A percentile compares a stretch with the other conserved stretches of the same genome.
Conservation (phyloP, 306 rosid species). For the Lathyrus aphaca region DNA sequence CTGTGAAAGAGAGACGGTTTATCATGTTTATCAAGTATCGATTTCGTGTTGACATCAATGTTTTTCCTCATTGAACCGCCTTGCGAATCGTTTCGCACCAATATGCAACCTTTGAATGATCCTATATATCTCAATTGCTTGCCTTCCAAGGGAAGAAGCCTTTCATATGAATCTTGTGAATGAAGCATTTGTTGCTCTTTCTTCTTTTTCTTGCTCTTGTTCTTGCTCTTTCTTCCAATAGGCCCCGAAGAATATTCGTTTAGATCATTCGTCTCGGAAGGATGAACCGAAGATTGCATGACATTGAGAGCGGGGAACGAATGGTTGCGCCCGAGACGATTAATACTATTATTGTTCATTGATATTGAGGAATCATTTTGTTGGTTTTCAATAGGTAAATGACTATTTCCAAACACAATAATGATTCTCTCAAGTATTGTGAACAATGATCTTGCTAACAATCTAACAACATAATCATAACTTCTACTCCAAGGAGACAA, state of each 20-base stretch:
- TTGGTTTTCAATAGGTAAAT: constrained; percentile 31
- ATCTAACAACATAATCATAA: constrained; percentile 70
- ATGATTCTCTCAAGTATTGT: constrained; percentile 77
- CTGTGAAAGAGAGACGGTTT: constrained; percentile 38
- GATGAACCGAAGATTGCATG: constrained; percentile 42
- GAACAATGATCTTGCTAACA: constrained; percentile 75
- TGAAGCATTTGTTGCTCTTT: constrained; percentile 38
- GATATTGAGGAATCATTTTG: constrained; percentile 15
- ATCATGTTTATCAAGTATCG: constrained; percentile 39
- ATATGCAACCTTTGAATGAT: constrained; percentile 54
- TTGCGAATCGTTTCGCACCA: constrained; percentile 50
- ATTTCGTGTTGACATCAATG: constrained; percentile 20
- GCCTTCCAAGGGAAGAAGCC: constrained; percentile 37
- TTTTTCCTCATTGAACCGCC: constrained; percentile 58
- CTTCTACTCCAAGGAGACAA: constrained; percentile 80
- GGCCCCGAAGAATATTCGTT: constrained; percentile 40
- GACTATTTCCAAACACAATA: constrained; percentile 53
- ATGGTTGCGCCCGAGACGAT: constrained; percentile 42
- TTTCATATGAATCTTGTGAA: constrained; percentile 30
- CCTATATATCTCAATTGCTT: constrained; percentile 40
- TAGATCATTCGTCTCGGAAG: constrained; percentile 42
- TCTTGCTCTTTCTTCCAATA: constrained; percentile 27
- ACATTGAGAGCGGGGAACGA: constrained; percentile 41
- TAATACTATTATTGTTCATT: constrained; percentile 9
- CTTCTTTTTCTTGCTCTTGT: constrained; percentile 38